Evolutionary conservation across 163 green algal species (phyloP).

Genomic region (Coccomyxa subellipsoidea): DNA sequence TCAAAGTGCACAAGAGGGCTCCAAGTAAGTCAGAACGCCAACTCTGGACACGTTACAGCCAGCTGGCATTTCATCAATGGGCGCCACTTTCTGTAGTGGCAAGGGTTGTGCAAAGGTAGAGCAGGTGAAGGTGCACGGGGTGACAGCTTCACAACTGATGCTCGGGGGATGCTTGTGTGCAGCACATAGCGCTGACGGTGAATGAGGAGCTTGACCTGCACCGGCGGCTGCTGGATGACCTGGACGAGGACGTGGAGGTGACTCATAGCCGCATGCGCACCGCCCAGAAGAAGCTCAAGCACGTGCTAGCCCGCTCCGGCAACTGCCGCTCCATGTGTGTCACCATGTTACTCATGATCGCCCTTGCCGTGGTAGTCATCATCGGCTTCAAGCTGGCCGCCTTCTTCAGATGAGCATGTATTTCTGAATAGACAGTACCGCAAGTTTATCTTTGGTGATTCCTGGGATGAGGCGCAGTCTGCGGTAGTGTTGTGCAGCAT

Average conservation of each 20-base stretch:
- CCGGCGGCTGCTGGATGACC: conserved; percentile 56
- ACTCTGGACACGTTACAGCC: no score
- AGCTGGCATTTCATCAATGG: no score
- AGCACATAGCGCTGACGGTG: conserved; percentile 65
- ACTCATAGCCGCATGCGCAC: conserved; percentile 48
- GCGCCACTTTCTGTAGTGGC: no score
- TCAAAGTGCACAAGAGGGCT: no score
- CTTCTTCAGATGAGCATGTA: conserved; percentile 14
- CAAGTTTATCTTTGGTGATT: background rate
- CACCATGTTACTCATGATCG: conserved; percentile 63
- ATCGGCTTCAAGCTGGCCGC: conserved; percentile 55
- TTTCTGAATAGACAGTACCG: background rate
- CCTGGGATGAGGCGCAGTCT: no score
- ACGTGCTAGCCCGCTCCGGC: conserved; percentile 51
- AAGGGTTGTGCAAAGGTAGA: no score
- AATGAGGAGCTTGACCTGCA: conserved; percentile 63
- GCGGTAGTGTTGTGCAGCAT: no score
- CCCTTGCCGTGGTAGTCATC: conserved; percentile 63
- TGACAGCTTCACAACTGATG: no score
- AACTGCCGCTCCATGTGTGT: conserved; percentile 52
- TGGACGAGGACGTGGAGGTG: conserved; percentile 64
- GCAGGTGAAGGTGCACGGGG: no score
- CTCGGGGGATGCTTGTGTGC: no score
- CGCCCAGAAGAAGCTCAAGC: conserved; percentile 54
- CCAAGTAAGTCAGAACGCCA: no score